These are phyloP conservation scores for Vigna trinervia DNA, from an alignment of 306 rosid species.

Conservation along the genomic window DNA sequence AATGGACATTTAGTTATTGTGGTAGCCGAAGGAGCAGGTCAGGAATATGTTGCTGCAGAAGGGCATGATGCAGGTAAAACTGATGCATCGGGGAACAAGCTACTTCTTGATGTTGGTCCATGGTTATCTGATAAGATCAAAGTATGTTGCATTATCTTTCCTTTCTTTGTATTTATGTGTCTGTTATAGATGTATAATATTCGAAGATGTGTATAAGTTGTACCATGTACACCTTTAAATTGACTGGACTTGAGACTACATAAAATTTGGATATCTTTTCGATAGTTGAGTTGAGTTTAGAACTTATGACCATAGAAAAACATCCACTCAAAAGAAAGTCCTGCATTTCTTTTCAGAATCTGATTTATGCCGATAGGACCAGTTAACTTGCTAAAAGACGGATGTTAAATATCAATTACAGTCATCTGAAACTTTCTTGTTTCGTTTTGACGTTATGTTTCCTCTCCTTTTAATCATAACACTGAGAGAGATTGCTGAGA, in stretches of 20 bases:
- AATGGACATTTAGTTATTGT: constrained; percentile 94
- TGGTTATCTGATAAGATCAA: constrained; percentile 88
- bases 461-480: not conserved
- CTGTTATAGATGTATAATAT: constrained; percentile 22
- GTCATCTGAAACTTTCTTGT: not conserved
- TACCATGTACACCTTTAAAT: constrained; percentile 22
- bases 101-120: constrained; percentile 82
- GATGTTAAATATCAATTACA: not conserved
- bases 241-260: constrained; percentile 10
- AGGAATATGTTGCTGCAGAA: constrained; percentile 74
- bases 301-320: not conserved
- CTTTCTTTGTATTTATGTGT: constrained; percentile 24
- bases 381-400: not conserved
- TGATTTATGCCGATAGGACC: not conserved
- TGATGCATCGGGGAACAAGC: constrained; percentile 93
- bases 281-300: not conserved
- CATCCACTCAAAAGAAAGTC: not conserved
- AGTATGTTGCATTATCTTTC: constrained; percentile 51
- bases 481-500: not conserved
- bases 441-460: not conserved
- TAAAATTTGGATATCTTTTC: constrained; percentile 29
- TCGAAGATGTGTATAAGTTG: constrained; percentile 9
- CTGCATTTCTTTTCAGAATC: not conserved
- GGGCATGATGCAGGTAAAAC: constrained; percentile 51
- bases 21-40: constrained; percentile 97